Conservation (phyloP, 2,329 filamentous ascomycete genomes). For the Hypoxylon sp. region DNA sequence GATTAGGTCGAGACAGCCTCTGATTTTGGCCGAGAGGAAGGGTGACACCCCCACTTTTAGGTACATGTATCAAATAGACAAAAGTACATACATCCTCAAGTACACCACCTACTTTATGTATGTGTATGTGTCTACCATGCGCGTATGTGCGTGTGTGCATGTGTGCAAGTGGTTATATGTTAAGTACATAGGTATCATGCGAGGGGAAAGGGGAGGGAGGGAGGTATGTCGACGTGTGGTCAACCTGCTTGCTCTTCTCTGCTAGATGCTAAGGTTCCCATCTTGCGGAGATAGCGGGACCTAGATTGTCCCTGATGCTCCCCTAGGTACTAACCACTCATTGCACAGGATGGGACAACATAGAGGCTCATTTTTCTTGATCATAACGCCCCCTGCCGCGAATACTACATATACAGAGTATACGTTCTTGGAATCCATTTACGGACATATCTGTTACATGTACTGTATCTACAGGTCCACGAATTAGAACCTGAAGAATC, state of each 20-base stretch:
- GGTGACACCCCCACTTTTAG: conserved; percentile 41
- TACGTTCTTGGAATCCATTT: background rate
- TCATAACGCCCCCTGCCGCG: conserved; percentile 8
- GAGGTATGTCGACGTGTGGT: background rate
- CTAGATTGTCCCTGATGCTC: conserved; percentile 17
- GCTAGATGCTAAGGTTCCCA: conserved; percentile 31
- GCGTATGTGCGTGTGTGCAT: background rate
- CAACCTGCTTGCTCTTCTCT: background rate
- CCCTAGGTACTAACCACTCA: conserved; percentile 27
- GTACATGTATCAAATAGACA: conserved; percentile 42
- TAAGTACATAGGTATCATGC: background rate
- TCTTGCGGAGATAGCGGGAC: conserved; percentile 14
- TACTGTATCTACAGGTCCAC: conserved; percentile 14
- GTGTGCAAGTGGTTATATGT: background rate
- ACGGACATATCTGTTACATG: conserved; percentile 3
- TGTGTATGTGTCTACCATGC: background rate
- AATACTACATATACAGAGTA: background rate
- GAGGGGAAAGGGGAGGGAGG: background rate
- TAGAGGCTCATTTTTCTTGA: background rate
- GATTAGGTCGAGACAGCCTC: conserved; percentile 45
- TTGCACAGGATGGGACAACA: conserved; percentile 14
- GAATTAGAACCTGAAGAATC: background rate
- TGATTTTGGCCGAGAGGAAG: conserved; percentile 39
- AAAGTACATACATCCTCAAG: conserved; percentile 19
- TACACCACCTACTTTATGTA: conserved; percentile 7